Conservation (phyloP, 164 flowering plant species). For the Brasenia schreberi region DNA sequence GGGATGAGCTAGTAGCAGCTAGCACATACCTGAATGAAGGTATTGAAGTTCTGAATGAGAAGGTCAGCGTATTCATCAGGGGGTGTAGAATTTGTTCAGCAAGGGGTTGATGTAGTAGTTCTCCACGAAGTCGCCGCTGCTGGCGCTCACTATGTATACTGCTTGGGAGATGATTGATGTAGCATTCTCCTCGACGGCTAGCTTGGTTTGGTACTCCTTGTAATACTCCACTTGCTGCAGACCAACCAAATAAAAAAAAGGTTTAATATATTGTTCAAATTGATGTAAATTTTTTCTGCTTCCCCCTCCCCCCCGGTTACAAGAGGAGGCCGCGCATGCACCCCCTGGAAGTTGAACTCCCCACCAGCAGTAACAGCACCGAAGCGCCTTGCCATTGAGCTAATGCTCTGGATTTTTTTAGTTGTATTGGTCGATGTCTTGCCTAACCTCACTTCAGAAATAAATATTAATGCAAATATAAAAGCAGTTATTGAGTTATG, state of each 20-base stretch:
- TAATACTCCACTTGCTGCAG: constrained; percentile 59
- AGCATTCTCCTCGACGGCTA: constrained; percentile 46
- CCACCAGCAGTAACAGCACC: no score
- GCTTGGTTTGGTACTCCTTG: constrained; percentile 73
- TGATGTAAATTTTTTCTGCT: neutral
- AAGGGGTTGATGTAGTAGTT: constrained; percentile 80
- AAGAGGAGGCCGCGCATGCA: no score
- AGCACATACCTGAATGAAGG: constrained; percentile 45
- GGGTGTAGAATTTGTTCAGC: constrained; percentile 53
- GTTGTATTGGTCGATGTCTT: no score
- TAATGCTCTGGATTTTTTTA: no score
- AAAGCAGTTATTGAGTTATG: no score
- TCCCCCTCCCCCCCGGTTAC: no score
- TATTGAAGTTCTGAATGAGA: constrained; percentile 37
- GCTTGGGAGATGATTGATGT: constrained; percentile 56
- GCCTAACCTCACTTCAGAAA: no score
- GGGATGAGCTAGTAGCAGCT: no score
- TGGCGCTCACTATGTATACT: constrained; percentile 49
- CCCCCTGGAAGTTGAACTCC: no score
- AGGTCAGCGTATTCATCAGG: constrained; percentile 48
- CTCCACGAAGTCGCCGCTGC: constrained; percentile 71
- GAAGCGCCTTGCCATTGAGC: no score
- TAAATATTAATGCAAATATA: no score
- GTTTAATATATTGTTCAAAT: no score
- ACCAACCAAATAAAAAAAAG: neutral